Conservation (phyloP, 129 eudicot genomes). For the Dittrichia graveolens region DNA sequence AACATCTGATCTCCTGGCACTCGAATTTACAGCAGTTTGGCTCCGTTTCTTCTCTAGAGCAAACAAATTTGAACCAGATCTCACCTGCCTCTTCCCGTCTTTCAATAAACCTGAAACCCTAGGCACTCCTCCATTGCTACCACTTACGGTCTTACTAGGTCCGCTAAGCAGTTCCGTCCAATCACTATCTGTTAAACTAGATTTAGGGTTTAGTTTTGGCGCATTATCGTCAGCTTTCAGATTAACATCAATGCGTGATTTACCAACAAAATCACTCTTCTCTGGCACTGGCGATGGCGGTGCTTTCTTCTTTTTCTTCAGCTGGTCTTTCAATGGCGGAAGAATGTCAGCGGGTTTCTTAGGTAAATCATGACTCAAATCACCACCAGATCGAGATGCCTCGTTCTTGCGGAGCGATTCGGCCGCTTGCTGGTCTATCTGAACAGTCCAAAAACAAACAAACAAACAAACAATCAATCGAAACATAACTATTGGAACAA, state of each 20-base stretch:
- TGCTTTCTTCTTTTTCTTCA: conserved; percentile 66
- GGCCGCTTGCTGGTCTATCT: conserved; percentile 99
- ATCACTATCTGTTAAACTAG: conserved; percentile 68
- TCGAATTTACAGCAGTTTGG: conserved; percentile 40
- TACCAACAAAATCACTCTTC: conserved; percentile 35
- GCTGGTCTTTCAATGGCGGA: conserved; percentile 72
- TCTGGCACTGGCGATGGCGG: conserved; percentile 28
- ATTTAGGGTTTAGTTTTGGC: conserved; percentile 41
- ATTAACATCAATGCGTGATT: conserved; percentile 34
- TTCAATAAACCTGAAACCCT: conserved; percentile 38
- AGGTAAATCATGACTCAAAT: conserved; percentile 28
- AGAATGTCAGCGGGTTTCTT: conserved; percentile 43
- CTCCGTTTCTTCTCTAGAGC: conserved; percentile 41
- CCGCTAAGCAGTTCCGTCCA: conserved; percentile 83
- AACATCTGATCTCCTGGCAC: conserved; percentile 39
- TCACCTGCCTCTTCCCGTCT: conserved; percentile 50
- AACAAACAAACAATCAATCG: background rate
- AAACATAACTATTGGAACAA: background rate
- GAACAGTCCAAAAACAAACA: conserved; percentile 31
- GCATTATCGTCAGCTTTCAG: conserved; percentile 23
- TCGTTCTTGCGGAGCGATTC: conserved; percentile 81
- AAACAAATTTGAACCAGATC: conserved; percentile 44
- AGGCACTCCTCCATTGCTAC: conserved; percentile 35
- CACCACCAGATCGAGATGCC: conserved; percentile 47
- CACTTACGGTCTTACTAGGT: conserved; percentile 32